Base-by-base conservation (phyloP, 2,329 filamentous ascomycete species). In the Truncatella angustata region DNA sequence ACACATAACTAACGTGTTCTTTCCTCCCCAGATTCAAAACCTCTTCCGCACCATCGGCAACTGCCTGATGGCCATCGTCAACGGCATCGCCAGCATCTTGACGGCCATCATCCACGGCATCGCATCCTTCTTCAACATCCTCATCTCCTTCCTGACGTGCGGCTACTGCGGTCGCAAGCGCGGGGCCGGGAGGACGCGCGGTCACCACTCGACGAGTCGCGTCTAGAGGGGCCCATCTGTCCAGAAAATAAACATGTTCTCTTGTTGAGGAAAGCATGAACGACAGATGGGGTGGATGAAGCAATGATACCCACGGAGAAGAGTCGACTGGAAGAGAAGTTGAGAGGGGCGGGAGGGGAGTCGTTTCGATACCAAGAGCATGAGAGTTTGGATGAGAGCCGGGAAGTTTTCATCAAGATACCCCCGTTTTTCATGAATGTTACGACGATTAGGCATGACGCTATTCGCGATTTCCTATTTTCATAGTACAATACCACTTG, bases 101-200 rank as follows among this genome's bases (percentile, higher is more conserved):
- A 79, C 78, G 57, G 83, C 84, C 62, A 86, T 90, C 65, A 80
- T 90, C 69, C 78, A 77, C 67, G 87, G 82, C 63, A 70, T 90
- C 62, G 83, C 88, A 56, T 70, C 77, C 53, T 76, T 89, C 70
- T 77, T 84, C 69, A 78, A 80, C 66, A 83, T 87, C 69, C 75
- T 90, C 67, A 81, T 90, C 69, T 76, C 76, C 57, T 89, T 81
- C 75, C 69, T 90, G 49, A 82, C 79, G 48, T 83, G 80, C 65
- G 77, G 79, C 56, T 70, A 66, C 62, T 75, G 70, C 63, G 59
- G 63, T 39, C 56, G 53, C 16, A 54, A 62, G 26, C 59, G 63
- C 26, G 54, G 58, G 24, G 54, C 55, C 4, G 64, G 60, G n/a
- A 66, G 61, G n/a, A 66, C 40, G 10, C 2, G 40, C 11, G 40